A percentile compares a stretch with the other conserved stretches of the same genome.
These are phyloP conservation scores for Melanogaster broomeanus DNA, from an alignment of 768 basidiomycete genomes.

Conservation along the genomic window DNA sequence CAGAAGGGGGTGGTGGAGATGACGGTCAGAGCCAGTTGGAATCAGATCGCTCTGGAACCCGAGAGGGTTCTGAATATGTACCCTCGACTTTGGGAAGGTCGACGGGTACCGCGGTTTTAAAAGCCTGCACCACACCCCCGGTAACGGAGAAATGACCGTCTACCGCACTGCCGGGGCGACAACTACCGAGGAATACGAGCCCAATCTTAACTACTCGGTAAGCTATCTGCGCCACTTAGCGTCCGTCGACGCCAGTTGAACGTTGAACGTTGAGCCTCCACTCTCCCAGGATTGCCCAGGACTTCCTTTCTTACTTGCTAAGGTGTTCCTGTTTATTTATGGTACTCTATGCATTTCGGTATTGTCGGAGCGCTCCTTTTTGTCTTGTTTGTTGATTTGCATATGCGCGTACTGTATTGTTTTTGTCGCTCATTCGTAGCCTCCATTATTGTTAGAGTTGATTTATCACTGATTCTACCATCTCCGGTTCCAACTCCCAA, in stretches of 20 bases:
- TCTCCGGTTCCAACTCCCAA: no score
- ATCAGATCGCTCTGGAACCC: slow-evolving; percentile 3
- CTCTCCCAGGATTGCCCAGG: neutral
- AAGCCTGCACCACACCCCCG: slow-evolving; percentile 2
- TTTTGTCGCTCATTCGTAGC: neutral
- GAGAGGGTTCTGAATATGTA: slow-evolving; percentile 13
- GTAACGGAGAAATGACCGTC: slow-evolving; percentile 2
- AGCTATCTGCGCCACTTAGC: no score
- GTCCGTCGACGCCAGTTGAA: no score
- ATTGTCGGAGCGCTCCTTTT: neutral
- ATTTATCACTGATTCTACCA: no score
- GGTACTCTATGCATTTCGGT: slow-evolving; percentile 7
- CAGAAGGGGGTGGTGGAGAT: slow-evolving; percentile 3
- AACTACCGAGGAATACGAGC: no score
- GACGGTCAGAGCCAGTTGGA: slow-evolving; percentile 7
- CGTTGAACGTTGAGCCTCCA: neutral
- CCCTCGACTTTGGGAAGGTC: slow-evolving; percentile 30
- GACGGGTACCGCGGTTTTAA: slow-evolving; percentile 20
- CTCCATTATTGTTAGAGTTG: neutral
- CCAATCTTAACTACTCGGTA: no score
- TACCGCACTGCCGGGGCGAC: neutral
- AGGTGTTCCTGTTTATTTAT: slow-evolving; percentile 5
- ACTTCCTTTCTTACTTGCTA: slow-evolving; percentile 6
- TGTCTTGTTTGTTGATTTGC: slow-evolving; percentile 7
- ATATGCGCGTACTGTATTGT: slow-evolving; percentile 7